These are phyloP conservation scores for Entoloma clypeatum DNA, from an alignment of 1,284 basidiomycete genomes.

Conservation along the genomic window DNA sequence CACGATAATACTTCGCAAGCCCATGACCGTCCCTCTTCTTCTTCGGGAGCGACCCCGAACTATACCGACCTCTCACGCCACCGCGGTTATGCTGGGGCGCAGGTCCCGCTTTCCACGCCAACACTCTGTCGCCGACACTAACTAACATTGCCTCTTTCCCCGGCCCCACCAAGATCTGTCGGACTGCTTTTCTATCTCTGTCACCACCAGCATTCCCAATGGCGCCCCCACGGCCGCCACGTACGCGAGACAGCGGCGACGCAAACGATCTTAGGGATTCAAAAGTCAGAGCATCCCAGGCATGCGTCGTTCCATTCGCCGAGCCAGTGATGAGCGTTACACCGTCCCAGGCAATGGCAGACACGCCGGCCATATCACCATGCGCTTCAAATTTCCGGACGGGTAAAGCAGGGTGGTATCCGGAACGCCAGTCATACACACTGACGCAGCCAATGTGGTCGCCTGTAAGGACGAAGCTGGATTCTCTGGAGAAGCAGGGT, in stretches of 20 bases:
- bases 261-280: constrained; percentile 51
- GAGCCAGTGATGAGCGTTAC: constrained; percentile 61
- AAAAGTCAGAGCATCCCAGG: constrained; percentile 69
- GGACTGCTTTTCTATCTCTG: constrained; percentile 47
- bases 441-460: constrained; percentile 57
- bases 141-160: constrained; percentile 62
- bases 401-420: constrained; percentile 11
- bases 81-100: constrained; percentile 29
- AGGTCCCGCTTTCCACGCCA: constrained; percentile 67
- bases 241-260: constrained; percentile 40
- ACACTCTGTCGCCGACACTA: constrained; percentile 57
- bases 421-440: constrained; percentile 51
- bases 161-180: constrained; percentile 56
- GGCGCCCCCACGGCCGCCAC: constrained; percentile 20
- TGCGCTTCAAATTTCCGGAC: constrained; percentile 53
- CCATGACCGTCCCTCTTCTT: constrained; percentile 36
- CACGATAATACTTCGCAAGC: constrained; percentile 45
- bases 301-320: constrained; percentile 54
- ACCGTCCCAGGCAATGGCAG: constrained; percentile 59
- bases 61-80: constrained; percentile 31
- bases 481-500: constrained; percentile 45
- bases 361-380: constrained; percentile 51
- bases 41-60: constrained; percentile 17
- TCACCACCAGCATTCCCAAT: constrained; percentile 22
- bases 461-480: constrained; percentile 53